These are phyloP conservation scores for Curvularia spicifera DNA, from an alignment of 2,329 filamentous ascomycete species.

Conservation along the genomic window DNA sequence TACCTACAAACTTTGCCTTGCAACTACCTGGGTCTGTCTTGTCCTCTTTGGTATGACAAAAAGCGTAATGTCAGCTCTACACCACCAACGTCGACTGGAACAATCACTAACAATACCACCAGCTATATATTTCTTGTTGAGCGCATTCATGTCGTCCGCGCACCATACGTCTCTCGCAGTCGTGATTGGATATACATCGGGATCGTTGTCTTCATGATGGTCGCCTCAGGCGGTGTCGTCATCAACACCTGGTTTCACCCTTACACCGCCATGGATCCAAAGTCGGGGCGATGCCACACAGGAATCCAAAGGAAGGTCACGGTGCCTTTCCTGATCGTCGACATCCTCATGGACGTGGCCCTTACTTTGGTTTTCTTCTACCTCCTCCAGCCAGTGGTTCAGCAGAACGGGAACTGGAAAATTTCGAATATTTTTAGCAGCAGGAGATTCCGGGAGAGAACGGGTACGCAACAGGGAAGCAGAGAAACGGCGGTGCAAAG, in stretches of 20 bases:
- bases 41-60: constrained; percentile 48
- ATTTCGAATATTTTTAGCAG: neutral
- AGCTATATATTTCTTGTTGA: constrained; percentile 51
- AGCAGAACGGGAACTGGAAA: neutral
- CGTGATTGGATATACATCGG: constrained; percentile 45
- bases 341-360: constrained; percentile 43
- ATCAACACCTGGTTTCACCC: constrained; percentile 38
- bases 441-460: neutral
- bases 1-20: constrained; percentile 33
- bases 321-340: constrained; percentile 45
- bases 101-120: neutral
- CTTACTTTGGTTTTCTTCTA: constrained; percentile 49
- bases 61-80: constrained; percentile 25
- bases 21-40: constrained; percentile 47
- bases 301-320: constrained; percentile 44
- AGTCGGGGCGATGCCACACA: constrained; percentile 45
- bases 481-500: constrained; percentile 21
- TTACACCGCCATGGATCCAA: constrained; percentile 33
- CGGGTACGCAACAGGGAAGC: neutral
- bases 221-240: constrained; percentile 32
- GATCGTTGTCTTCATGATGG: constrained; percentile 31
- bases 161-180: constrained; percentile 36
- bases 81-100: neutral
- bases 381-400: constrained; percentile 38
- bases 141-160: constrained; percentile 47